Evolutionary conservation across 345 rosid species (phyloP).

Genomic region (Clausena lansium): DNA sequence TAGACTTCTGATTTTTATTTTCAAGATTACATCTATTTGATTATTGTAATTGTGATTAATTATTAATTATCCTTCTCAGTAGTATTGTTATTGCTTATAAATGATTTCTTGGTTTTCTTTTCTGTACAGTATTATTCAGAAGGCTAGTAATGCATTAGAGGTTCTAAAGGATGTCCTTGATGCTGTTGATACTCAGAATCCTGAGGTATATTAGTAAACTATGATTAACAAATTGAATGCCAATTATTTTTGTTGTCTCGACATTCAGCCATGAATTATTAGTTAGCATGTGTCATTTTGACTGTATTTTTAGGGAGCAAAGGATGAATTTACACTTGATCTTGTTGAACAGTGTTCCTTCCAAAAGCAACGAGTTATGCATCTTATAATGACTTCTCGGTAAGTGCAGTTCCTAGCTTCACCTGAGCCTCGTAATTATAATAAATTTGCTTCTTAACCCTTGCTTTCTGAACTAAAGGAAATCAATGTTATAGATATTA

Average conservation of each 20-base stretch:
- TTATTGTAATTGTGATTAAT: not conserved
- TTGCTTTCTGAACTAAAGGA: not conserved
- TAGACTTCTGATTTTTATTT: not conserved
- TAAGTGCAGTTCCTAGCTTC: slow-evolving; percentile 24
- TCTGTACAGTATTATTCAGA: slow-evolving; percentile 70
- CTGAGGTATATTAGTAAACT: slow-evolving; percentile 51
- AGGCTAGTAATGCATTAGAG: slow-evolving; percentile 82
- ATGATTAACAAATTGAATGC: not conserved
- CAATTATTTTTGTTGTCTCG: not conserved
- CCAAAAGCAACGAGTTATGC: slow-evolving; percentile 95
- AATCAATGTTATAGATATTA: not conserved
- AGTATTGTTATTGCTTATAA: not conserved
- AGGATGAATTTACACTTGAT: slow-evolving; percentile 95
- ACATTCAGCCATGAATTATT: slow-evolving; percentile 13
- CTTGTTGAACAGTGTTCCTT: slow-evolving; percentile 98
- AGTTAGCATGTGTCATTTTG: not conserved
- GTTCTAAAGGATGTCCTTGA: slow-evolving; percentile 87
- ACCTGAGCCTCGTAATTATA: not conserved
- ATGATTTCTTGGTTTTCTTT: slow-evolving; percentile 15
- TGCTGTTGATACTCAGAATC: slow-evolving; percentile 76
- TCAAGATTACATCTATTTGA: not conserved
- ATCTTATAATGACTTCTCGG: slow-evolving; percentile 88
- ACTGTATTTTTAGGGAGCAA: slow-evolving; percentile 57
- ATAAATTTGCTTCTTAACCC: slow-evolving; percentile 5
- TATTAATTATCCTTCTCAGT: not conserved